Conservation (phyloP, 331 rosid genomes). For the Cydonia oblonga region DNA sequence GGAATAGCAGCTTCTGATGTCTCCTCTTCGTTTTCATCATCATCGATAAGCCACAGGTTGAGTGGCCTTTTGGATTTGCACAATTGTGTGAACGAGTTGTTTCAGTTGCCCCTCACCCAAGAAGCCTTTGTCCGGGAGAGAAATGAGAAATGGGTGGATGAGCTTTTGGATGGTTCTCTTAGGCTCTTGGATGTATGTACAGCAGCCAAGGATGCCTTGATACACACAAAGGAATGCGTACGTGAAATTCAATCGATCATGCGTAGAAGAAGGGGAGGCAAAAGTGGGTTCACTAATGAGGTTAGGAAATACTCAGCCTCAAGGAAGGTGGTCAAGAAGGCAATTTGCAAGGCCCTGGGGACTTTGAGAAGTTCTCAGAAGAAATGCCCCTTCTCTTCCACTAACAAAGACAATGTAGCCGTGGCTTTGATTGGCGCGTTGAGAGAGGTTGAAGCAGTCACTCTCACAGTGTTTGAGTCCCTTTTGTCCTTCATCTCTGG, state of each 20-base stretch:
- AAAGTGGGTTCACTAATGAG: constrained; percentile 27
- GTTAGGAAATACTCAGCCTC: constrained; percentile 44
- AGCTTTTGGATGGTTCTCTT: constrained; percentile 46
- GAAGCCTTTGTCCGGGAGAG: constrained; percentile 35
- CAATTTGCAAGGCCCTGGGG: constrained; percentile 38
- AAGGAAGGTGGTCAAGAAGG: constrained; percentile 51
- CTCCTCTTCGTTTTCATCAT: constrained; percentile 17
- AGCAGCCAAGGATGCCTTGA: constrained; percentile 21
- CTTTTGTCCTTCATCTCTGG: constrained; percentile 44
- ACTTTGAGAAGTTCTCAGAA: constrained; percentile 23
- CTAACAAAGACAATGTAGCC: constrained; percentile 25
- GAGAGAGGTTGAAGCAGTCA: constrained; percentile 41
- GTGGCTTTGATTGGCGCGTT: constrained; percentile 23
- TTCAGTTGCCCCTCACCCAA: constrained; percentile 38
- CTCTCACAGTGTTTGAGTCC: constrained; percentile 42
- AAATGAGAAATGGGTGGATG: constrained; percentile 32
- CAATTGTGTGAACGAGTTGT: constrained; percentile 34
- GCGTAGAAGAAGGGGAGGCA: constrained; percentile 45
- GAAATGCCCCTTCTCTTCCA: constrained; percentile 21
- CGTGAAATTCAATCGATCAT: constrained; percentile 33
- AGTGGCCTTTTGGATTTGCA: constrained; percentile 48
- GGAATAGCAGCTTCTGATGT: constrained; percentile 22
- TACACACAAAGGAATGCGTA: constrained; percentile 29
- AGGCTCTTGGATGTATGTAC: constrained; percentile 43
- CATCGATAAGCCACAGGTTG: constrained; percentile 31